Base-by-base conservation (phyloP, 2,329 filamentous ascomycete genomes). In the Aspergillus fructus region DNA sequence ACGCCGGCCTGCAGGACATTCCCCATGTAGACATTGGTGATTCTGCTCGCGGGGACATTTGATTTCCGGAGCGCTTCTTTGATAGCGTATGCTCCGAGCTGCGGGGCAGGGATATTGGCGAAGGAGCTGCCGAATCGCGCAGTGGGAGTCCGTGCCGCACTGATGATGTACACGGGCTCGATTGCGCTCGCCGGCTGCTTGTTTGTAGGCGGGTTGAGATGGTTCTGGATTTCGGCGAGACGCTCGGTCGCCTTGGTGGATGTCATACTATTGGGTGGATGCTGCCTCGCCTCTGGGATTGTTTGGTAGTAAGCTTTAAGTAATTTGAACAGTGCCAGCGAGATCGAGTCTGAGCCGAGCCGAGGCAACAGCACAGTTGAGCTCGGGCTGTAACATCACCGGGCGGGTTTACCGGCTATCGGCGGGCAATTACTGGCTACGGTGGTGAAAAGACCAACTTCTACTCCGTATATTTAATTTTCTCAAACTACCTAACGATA, bases 21-120 rank as follows among this genome's bases (percentile, higher is more conserved):
- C 71, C 94, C 94, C 90, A 97, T 96, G 79, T 97, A 97, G n/a
- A 97, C 91, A 76, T 96, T 90, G 62, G 88, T 89, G 68, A 97
- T 91, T 71, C 89, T 89, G 33, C 88, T 85, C 51, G 85, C 75
- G 2, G 93, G 93, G 5, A 97, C 84, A 62, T 86, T 88, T 51
- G 93, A 96, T 76, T 94, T 96, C 65, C 88, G 85, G 54, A 99
- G 77, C 30, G 94, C 94, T 45, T 91, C 89, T 75, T 93, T 94
- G 79, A 99, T 97, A 56, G 93, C 94, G 15, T 88, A 87, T 30
- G 93, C 91, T 64, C 91, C 94, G 45, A 99, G 89, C 69, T 89
- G 83, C 15, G 94, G 89, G 9, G 93, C 93, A 3, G 92, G 81
- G 33, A 97, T 86, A 47, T 84, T 89, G 45, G 89, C 83, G 74